Evolutionary conservation across 2,329 filamentous ascomycete species (phyloP), one percentile per base, ranked within the genome.

Genomic region (Aureobasidium leucospermi): DNA sequence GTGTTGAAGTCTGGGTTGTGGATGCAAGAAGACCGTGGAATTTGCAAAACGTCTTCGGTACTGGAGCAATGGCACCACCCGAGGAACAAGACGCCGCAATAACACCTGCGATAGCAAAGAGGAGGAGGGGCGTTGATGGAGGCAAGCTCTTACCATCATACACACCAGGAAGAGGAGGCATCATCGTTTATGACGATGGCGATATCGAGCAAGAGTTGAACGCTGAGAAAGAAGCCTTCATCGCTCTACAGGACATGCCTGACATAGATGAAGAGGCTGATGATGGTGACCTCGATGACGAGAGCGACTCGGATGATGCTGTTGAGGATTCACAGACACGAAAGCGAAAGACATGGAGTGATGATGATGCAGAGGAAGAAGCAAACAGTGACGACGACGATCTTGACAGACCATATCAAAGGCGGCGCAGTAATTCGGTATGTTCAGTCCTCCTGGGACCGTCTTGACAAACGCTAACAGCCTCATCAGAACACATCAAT

Each of bases 11-110:
- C 34, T 99, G 94, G 94, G 82, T 97, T 10, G 81, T 97, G 61
- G 94, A 99, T 74, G 85, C 93, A 31, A 84, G 94, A 73, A 81
- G 94, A 62, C 94, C 94, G 13, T 97, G 93, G 91, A 97, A 99
- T 71, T 72, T 99, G 69, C 85, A 85, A 64, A 99, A 99, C 71
- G 85, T 97, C 13, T 97, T 97, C 76, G 91, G 70, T 28, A 61
- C 60, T 9, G 64, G 69, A 10, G 65, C 64, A 23, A 64, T 66
- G 34, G 75, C 74, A 29, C 74, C 78, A 28, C 47, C 32, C 15
- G 61, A 57, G n/a, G 53, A 60, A 8, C 60, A 62, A 43, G 64
- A 63, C 7, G 64, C 63, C 38, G 62, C 23, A 6, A 23, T 53
- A 10, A 45, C 47, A 5, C 47, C 61, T 29, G 52, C 60, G 23